Conservation (phyloP, 2,329 filamentous ascomycete genomes). For the Massarina eburnea region DNA sequence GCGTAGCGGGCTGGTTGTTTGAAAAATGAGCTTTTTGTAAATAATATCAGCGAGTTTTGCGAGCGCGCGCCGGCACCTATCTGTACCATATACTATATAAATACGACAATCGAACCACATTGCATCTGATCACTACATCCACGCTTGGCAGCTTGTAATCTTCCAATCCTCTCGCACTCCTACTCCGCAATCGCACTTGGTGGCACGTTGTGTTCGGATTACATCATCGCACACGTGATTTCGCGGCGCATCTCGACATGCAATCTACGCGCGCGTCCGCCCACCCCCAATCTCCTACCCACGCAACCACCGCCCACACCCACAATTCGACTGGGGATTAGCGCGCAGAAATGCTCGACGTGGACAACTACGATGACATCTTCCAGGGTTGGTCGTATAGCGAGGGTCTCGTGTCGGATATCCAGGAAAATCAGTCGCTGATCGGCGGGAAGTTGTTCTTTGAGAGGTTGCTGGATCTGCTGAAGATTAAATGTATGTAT, state of each 20-base stretch:
- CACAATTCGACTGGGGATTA: too few relatives aligned
- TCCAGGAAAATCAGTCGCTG: conserved; percentile 66
- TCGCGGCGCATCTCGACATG: too few relatives aligned
- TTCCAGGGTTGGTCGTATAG: conserved; percentile 52
- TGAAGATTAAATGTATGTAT: conserved; percentile 68
- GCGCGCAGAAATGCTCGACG: conserved; percentile 59
- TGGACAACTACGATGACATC: conserved; percentile 67
- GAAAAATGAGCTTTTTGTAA: conserved; percentile 3
- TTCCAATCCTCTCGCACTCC: too few relatives aligned
- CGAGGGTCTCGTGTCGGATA: conserved; percentile 52
- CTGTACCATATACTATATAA: conserved; percentile 9
- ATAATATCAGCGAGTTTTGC: conserved; percentile 8
- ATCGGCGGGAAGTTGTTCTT: conserved; percentile 75
- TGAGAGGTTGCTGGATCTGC: conserved; percentile 71
- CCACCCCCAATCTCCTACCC: too few relatives aligned
- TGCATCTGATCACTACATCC: too few relatives aligned
- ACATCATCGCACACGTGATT: too few relatives aligned
- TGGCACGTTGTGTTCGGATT: too few relatives aligned
- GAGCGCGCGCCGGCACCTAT: background rate
- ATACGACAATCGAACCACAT: conserved; percentile 1
- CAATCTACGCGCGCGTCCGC: too few relatives aligned
- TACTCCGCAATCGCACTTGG: too few relatives aligned
- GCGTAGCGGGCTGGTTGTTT: background rate
- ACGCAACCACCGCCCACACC: too few relatives aligned
- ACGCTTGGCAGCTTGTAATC: too few relatives aligned